Conservation (phyloP, 208 protist genomes). For the Novymonas esmeraldas region DNA sequence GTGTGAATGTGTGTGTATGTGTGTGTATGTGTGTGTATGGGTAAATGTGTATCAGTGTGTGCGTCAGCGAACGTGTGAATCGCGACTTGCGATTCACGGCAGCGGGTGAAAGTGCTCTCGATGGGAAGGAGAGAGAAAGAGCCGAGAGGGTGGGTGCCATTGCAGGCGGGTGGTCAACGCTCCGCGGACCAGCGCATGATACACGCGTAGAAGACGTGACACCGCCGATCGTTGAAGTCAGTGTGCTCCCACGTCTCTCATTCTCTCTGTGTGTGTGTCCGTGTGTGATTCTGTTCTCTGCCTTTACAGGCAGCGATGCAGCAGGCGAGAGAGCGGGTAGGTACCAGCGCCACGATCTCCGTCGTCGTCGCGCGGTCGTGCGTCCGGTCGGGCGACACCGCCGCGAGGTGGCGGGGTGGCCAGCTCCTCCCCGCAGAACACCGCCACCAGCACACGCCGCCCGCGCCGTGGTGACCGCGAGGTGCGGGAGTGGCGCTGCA, state of each 20-base stretch:
- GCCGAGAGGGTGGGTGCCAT: too few species aligned
- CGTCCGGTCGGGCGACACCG: background rate
- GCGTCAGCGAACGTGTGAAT: background rate
- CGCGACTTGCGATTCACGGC: too few species aligned
- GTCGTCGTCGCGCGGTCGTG: background rate
- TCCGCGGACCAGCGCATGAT: too few species aligned
- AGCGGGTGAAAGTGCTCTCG: background rate
- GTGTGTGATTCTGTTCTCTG: too few species aligned
- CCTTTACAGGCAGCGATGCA: constrained; percentile 23
- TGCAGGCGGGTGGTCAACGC: too few species aligned
- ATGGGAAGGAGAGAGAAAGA: too few species aligned
- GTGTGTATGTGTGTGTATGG: background rate
- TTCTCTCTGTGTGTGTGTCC: too few species aligned
- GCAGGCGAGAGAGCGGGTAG: constrained; percentile 26
- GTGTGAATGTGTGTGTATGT: background rate
- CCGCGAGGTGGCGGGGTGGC: too few species aligned
- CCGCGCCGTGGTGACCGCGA: background rate
- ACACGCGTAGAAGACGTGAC: too few species aligned
- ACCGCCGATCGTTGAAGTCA: too few species aligned
- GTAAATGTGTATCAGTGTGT: background rate
- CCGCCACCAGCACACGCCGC: constrained; percentile 3
- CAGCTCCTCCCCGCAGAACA: constrained; percentile 27
- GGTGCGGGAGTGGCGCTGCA: constrained; percentile 5
- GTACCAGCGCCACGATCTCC: background rate
- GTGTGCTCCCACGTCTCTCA: too few species aligned